A percentile compares a stretch with the other conserved stretches of the same genome.
Conservation (phyloP, 2,329 filamentous ascomycete species). For the Chrysosporium queenslandicum region DNA sequence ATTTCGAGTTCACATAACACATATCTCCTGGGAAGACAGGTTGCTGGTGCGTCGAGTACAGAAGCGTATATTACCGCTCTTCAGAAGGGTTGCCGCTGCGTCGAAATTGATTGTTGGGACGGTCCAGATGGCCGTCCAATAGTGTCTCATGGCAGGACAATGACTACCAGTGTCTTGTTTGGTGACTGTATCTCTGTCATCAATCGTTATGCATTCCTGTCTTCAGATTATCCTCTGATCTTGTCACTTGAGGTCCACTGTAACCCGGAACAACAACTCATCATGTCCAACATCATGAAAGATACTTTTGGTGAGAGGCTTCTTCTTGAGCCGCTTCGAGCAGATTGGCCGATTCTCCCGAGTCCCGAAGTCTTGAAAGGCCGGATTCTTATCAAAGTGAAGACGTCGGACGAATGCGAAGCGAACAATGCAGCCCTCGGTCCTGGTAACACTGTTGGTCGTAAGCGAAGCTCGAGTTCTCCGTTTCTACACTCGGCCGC, state of each 20-base stretch:
- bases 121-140: slow-evolving; percentile 76
- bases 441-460: slow-evolving; percentile 39
- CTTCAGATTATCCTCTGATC: slow-evolving; percentile 80
- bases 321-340: slow-evolving; percentile 63
- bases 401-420: slow-evolving; percentile 44
- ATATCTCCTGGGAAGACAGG: slow-evolving; percentile 83
- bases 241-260: slow-evolving; percentile 96
- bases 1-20: slow-evolving; percentile 99
- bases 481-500: slow-evolving; percentile 56
- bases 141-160: slow-evolving; percentile 81
- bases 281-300: slow-evolving; percentile 85
- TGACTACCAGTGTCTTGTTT: slow-evolving; percentile 83
- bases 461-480: slow-evolving; percentile 64
- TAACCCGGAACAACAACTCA: slow-evolving; percentile 66
- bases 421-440: slow-evolving; percentile 40
- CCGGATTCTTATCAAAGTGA: slow-evolving; percentile 88
- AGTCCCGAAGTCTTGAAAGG: slow-evolving; percentile 76
- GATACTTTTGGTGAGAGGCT: slow-evolving; percentile 72
- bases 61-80: slow-evolving; percentile 90
- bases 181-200: slow-evolving; percentile 86
- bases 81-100: slow-evolving; percentile 79
- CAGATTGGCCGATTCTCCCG: slow-evolving; percentile 59
- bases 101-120: slow-evolving; percentile 98
- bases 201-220: slow-evolving; percentile 84
- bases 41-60: slow-evolving; percentile 80